Base-by-base conservation (phyloP, 139 green algal species). In the Edaphochlamys debaryana region DNA sequence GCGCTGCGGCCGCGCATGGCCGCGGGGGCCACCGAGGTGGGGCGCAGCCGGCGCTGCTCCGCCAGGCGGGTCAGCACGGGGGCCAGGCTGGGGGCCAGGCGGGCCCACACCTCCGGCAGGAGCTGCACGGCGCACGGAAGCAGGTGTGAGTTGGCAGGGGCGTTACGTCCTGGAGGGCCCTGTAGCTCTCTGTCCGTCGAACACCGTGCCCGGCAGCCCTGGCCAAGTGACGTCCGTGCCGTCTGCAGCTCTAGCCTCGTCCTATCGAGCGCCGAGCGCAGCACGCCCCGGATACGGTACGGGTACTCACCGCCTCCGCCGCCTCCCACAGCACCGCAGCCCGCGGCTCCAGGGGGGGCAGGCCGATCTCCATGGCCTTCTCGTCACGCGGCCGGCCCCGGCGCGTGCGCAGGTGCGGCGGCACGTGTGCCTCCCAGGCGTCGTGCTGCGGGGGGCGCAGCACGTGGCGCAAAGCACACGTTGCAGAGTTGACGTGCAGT, bases 321-420 rank as follows among this genome's bases (percentile, higher is more conserved):
- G 73, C 36, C 23, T 82, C 76, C 32, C 66, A 82, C 76, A 82
- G 32, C 29, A 82, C 25, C 23, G 76, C 76, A 3, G 32, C 37
- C 22, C 29, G 37, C 4, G 76, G 76, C 76, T 82, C 76, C 42
- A 74, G 9, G 32, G 76, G 76, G 11, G 76, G 76, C 76, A 82
- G 63, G 29, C 76, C 76, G 20, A 82, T 66, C 40, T 62, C 63
- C 38, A 82, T 42, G 5, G 76, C 76, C 45, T 66, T 64, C 42
- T 73, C 76, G 60, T 82, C 76, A 0, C 76, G 76, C 76, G 76
- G 63, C 76, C 62, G 63, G 11, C 76, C 76, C 22, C 63, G 62
- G 19, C 76, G 76, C 42, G 42, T 41, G 23, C 62, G 62, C 42
- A 82, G 63, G 17, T 36, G 8, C 29, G 45, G 22, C 25, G 76